Evolutionary conservation across 352 stramenopile genomes (phyloP).

Genomic region (Globisporangium parvum): DNA sequence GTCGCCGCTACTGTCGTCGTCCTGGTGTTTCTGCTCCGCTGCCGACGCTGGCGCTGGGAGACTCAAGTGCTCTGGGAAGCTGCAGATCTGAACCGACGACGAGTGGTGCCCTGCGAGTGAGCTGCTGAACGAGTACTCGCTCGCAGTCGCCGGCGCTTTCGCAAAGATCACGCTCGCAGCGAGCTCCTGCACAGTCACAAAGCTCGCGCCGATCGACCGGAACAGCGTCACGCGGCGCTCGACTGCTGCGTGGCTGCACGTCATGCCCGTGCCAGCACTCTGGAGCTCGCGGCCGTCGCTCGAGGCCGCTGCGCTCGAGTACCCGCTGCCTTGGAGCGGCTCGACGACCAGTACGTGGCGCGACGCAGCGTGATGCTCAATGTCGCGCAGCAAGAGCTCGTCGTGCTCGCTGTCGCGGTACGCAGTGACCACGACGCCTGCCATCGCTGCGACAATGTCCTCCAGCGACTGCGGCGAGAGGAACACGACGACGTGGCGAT

Average conservation of each 20-base stretch:
- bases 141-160: slow-evolving; percentile 45
- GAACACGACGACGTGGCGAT: slow-evolving; percentile 69
- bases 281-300: slow-evolving; percentile 36
- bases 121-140: slow-evolving; percentile 57
- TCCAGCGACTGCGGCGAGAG: slow-evolving; percentile 70
- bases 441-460: slow-evolving; percentile 69
- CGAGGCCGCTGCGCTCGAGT: slow-evolving; percentile 44
- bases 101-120: slow-evolving; percentile 48
- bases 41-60: slow-evolving; percentile 16
- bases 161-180: slow-evolving; percentile 81
- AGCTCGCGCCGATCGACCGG: slow-evolving; percentile 51
- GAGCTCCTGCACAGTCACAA: slow-evolving; percentile 77
- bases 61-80: slow-evolving; percentile 69
- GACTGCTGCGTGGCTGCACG: slow-evolving; percentile 18
- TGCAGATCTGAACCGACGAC: slow-evolving; percentile 46
- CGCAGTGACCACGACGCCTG: slow-evolving; percentile 50
- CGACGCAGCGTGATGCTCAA: slow-evolving; percentile 40
- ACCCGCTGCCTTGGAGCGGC: slow-evolving; percentile 35
- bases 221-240: slow-evolving; percentile 60
- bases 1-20: slow-evolving; percentile 11
- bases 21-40: slow-evolving; percentile 17
- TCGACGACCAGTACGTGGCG: slow-evolving; percentile 66
- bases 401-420: slow-evolving; percentile 54
- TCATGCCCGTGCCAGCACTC: background rate
- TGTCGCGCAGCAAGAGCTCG: slow-evolving; percentile 41